Evolutionary conservation across 2,329 filamentous ascomycete species (phyloP).

Genomic region (Verticillium longisporum): DNA sequence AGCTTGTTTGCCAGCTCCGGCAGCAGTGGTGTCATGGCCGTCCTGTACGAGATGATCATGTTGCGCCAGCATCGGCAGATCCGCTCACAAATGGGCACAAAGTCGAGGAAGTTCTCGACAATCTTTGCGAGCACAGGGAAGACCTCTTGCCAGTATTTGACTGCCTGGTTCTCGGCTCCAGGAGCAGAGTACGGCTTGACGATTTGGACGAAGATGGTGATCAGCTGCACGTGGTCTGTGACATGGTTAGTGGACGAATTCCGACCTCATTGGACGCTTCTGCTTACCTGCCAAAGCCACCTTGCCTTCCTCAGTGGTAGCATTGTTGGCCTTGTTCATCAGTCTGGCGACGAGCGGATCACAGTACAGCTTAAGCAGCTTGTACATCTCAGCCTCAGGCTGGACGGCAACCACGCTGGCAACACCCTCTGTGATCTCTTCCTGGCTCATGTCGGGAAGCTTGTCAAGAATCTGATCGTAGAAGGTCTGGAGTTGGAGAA

Average conservation of each 20-base stretch:
- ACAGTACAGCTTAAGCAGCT: conserved; percentile 83
- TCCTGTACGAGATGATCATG: conserved; percentile 94
- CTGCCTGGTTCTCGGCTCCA: conserved; percentile 75
- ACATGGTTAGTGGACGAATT: conserved; percentile 11
- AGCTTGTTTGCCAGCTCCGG: conserved; percentile 83
- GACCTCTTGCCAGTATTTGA: conserved; percentile 94
- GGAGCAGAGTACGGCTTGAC: conserved; percentile 68
- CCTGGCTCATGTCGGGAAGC: conserved; percentile 78
- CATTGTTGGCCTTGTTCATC: conserved; percentile 80
- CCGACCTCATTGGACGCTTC: neutral
- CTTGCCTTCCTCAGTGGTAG: conserved; percentile 75
- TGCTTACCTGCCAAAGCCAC: conserved; percentile 72
- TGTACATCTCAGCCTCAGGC: conserved; percentile 71
- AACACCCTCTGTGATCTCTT: conserved; percentile 94
- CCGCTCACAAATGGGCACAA: conserved; percentile 83
- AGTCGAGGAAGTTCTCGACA: conserved; percentile 78
- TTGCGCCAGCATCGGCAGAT: conserved; percentile 94
- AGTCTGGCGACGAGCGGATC: conserved; percentile 82
- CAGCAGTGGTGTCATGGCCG: conserved; percentile 77
- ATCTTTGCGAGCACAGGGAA: conserved; percentile 83
- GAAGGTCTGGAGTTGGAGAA: conserved; percentile 81
- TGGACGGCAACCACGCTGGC: conserved; percentile 87
- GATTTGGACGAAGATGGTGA: conserved; percentile 81
- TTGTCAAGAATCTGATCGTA: conserved; percentile 86
- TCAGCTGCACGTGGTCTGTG: conserved; percentile 78